Conservation (phyloP, 352 stramenopile species). For the Globisporangium cystogenes region DNA sequence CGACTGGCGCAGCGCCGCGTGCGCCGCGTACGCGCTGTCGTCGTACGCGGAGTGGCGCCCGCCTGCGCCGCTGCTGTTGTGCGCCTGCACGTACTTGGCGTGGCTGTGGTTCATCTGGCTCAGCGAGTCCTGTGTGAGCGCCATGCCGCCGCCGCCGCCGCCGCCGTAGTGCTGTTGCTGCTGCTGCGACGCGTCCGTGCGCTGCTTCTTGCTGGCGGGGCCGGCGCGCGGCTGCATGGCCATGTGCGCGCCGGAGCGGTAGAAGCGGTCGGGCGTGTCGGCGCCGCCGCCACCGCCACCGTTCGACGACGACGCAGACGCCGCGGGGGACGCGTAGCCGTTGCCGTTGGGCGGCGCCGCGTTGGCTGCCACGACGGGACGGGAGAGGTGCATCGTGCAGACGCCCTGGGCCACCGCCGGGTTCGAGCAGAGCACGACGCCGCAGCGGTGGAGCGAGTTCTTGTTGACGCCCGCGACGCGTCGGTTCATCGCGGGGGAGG, state of each 20-base stretch:
- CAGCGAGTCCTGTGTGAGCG: slow-evolving; percentile 51
- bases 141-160: slow-evolving; percentile 4
- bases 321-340: slow-evolving; percentile 14
- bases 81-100: slow-evolving; percentile 30
- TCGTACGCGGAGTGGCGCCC: slow-evolving; percentile 38
- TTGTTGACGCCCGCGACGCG: slow-evolving; percentile 18
- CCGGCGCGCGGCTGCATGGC: slow-evolving; percentile 48
- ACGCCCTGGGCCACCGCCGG: slow-evolving; percentile 69
- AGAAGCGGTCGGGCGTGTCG: slow-evolving; percentile 42
- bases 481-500: neutral
- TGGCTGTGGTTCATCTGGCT: slow-evolving; percentile 46
- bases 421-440: slow-evolving; percentile 73
- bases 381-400: slow-evolving; percentile 70
- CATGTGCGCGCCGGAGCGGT: slow-evolving; percentile 38
- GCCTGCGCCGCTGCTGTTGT: slow-evolving; percentile 15
- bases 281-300: slow-evolving; percentile 18
- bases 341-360: slow-evolving; percentile 7
- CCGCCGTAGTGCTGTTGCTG: slow-evolving; percentile 1
- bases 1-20: slow-evolving; percentile 22
- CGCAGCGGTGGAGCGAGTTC: slow-evolving; percentile 71
- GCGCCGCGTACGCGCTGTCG: slow-evolving; percentile 51
- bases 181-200: neutral
- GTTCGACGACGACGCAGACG: neutral
- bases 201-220: slow-evolving; percentile 48
- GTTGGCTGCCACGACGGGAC: slow-evolving; percentile 8